Evolutionary conservation across 257 asterid species (phyloP), one percentile per base, ranked within the genome.

Genomic region (Nicotiana sylvestris): DNA sequence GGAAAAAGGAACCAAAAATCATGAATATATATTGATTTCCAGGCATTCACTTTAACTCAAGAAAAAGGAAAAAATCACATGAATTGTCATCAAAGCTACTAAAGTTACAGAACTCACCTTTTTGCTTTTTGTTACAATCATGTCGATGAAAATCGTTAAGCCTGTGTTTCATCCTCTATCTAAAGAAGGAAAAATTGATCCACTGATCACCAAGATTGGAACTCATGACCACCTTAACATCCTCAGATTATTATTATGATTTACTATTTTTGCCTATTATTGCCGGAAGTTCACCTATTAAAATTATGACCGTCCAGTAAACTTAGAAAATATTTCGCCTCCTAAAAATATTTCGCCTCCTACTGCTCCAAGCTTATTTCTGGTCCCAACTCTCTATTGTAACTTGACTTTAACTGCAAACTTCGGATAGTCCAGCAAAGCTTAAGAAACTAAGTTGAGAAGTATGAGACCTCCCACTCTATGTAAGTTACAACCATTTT

Each of bases 1-100:
- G 25, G 35, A 74, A 46, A 62, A n/a, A 15, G 25, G 39, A 49
- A 27, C 13, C 60, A 72, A 74, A 46, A 25, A 49, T 33, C 39
- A 74, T 60, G 80, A 74, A 6, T 53, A 49, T 49, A 74, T 49
- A 27, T 49, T 74, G 80, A 74, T 49, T 74, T 74, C 43, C 62
- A 27, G 58, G 80, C 62, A 25, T 27, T 74, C 62, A 74, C 62
- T 74, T 74, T 15, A 13, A 51, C 43, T 25, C 80, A 74, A 46
- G 39, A 27, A 60, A 46, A 49, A 15, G 62, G 15, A 74, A 21
- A 10, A 49, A 74, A 74, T 27, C 25, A 33, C 39, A 46, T 5
- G 4, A 74, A 62, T 25, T 74, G 80, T 49, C 80, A 74, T 49
- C 27, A 49, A 33, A 74, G 27, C 80, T 13, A 49, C 43, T 18